A percentile compares a stretch with the other conserved stretches of the same genome.
Conservation (phyloP, 495 filamentous ascomycete species). For the Tuber magnatum region DNA sequence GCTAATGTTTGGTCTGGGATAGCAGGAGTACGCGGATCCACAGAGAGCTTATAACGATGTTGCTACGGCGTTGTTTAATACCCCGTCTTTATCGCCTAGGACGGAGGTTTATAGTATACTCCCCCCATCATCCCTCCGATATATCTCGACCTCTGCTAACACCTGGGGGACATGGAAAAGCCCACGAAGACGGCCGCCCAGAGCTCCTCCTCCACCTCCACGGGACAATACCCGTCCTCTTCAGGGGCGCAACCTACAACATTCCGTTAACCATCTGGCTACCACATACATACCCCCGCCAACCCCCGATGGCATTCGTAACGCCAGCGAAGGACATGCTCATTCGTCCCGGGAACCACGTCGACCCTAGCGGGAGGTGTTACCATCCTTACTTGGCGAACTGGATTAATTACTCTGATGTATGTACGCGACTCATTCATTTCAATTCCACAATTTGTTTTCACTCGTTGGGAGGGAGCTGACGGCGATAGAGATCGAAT, state of each 20-base stretch:
- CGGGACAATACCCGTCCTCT: slow-evolving; percentile 78
- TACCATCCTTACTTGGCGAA: slow-evolving; percentile 93
- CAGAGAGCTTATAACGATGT: slow-evolving; percentile 90
- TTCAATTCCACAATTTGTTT: not conserved
- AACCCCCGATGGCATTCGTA: slow-evolving; percentile 79
- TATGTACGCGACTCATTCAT: slow-evolving; percentile 47
- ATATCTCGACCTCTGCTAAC: slow-evolving; percentile 16
- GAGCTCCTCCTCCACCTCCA: slow-evolving; percentile 79
- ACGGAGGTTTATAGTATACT: slow-evolving; percentile 89
- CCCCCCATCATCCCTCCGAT: slow-evolving; percentile 8
- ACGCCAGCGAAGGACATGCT: slow-evolving; percentile 82
- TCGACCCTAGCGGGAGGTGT: slow-evolving; percentile 85
- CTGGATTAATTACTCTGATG: slow-evolving; percentile 86
- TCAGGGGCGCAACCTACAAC: slow-evolving; percentile 81
- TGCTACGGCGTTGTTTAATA: slow-evolving; percentile 69
- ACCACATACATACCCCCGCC: slow-evolving; percentile 82
- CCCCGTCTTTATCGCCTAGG: slow-evolving; percentile 76
- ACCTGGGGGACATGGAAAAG: slow-evolving; percentile 44
- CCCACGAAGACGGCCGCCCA: slow-evolving; percentile 79
- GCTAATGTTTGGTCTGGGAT: slow-evolving; percentile 13
- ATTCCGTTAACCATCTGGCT: slow-evolving; percentile 93
- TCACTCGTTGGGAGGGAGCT: slow-evolving; percentile 13
- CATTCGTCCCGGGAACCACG: slow-evolving; percentile 84
- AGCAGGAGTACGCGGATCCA: slow-evolving; percentile 83
- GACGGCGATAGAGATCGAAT: slow-evolving; percentile 60